Conservation (phyloP, 805 yeast species). For the Phaffomyces antillensis region DNA sequence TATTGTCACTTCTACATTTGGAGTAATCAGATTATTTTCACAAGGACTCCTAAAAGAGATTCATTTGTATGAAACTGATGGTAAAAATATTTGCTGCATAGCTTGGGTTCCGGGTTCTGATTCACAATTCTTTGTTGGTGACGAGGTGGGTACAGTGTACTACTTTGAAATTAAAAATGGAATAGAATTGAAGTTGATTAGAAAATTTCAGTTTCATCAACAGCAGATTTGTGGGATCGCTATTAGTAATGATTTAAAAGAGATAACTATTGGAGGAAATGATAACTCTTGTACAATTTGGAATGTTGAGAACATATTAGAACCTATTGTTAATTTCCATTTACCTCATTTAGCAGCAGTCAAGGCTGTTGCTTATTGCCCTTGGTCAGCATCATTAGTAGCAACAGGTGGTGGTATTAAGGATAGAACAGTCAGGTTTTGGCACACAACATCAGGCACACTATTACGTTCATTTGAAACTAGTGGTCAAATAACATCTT, state of each 20-base stretch:
- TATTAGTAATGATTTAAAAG: conserved; percentile 42
- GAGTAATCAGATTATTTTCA: conserved; percentile 41
- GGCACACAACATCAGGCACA: conserved; percentile 83
- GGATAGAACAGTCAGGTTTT: conserved; percentile 73
- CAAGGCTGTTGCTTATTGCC: conserved; percentile 84
- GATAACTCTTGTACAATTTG: conserved; percentile 77
- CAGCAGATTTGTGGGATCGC: conserved; percentile 66
- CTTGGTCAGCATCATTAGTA: conserved; percentile 73
- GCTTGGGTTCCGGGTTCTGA: conserved; percentile 46
- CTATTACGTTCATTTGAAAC: conserved; percentile 50
- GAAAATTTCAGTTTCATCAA: conserved; percentile 38
- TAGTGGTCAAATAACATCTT: conserved; percentile 69
- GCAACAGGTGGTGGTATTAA: conserved; percentile 91
- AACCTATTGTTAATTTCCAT: conserved; percentile 39
- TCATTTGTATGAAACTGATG: conserved; percentile 19
- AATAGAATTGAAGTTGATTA: conserved; percentile 18
- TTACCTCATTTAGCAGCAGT: conserved; percentile 80
- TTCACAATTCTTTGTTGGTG: conserved; percentile 50
- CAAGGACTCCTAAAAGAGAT: conserved; percentile 20
- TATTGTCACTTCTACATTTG: conserved; percentile 52
- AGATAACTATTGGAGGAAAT: conserved; percentile 77
- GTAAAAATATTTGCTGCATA: conserved; percentile 45
- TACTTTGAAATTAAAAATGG: conserved; percentile 25
- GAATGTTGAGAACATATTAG: conserved; percentile 41
- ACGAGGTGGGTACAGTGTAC: conserved; percentile 53